Evolutionary conservation across 768 basidiomycete species (phyloP).

Genomic region (Hygrophorus pudorinus): DNA sequence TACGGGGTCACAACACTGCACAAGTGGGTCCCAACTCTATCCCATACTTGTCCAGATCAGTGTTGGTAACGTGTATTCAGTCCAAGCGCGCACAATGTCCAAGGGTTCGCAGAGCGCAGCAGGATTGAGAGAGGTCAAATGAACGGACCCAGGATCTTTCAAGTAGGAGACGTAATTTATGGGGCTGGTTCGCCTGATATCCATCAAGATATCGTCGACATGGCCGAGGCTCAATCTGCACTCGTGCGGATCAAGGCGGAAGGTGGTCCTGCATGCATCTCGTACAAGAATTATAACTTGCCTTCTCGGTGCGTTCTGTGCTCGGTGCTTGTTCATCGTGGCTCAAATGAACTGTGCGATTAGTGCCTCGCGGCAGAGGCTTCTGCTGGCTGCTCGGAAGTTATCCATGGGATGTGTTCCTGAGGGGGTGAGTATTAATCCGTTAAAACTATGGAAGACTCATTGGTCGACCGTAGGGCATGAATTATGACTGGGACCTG

Average conservation of each 20-base stretch:
- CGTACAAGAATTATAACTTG: slow-evolving; percentile 72
- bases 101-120: slow-evolving; percentile 55
- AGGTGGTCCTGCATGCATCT: slow-evolving; percentile 59
- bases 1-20: slow-evolving; percentile 71
- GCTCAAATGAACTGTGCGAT: too few relatives aligned
- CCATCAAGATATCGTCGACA: slow-evolving; percentile 56
- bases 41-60: background rate
- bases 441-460: background rate
- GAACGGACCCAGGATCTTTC: slow-evolving; percentile 65
- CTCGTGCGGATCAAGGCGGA: slow-evolving; percentile 61
- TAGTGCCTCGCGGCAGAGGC: slow-evolving; percentile 52
- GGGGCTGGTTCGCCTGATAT: slow-evolving; percentile 33
- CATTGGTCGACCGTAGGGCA: slow-evolving; percentile 26
- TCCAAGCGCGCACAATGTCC: slow-evolving; percentile 54
- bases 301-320: slow-evolving; percentile 42
- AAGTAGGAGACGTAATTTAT: slow-evolving; percentile 57
- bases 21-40: slow-evolving; percentile 37
- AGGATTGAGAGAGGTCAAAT: slow-evolving; percentile 60
- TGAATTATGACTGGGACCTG: slow-evolving; percentile 73
- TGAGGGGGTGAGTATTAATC: slow-evolving; percentile 31
- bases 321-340: too few relatives aligned
- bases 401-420: slow-evolving; percentile 64
- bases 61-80: slow-evolving; percentile 20
- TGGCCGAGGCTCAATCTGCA: slow-evolving; percentile 55
- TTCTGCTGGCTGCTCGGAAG: slow-evolving; percentile 50